A percentile compares a stretch with the other conserved stretches of the same genome.
Conservation (phyloP, 805 yeast genomes). For the Wickerhamomyces bovis region DNA sequence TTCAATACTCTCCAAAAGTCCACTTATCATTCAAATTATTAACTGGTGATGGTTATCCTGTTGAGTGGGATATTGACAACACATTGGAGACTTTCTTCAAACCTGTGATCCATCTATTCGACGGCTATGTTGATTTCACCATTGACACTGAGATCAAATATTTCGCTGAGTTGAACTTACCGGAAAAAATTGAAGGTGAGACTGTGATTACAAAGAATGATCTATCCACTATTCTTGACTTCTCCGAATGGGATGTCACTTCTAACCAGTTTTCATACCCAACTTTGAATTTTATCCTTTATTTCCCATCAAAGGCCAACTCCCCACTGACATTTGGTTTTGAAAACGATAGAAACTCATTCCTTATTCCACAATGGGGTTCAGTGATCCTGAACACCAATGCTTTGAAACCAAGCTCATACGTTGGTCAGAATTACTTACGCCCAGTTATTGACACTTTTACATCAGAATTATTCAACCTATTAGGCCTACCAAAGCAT, state of each 20-base stretch:
- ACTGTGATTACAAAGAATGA: constrained; percentile 38
- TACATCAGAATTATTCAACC: constrained; percentile 64
- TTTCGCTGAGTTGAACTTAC: constrained; percentile 34
- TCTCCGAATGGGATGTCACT: constrained; percentile 76
- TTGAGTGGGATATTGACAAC: constrained; percentile 67
- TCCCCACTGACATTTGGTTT: constrained; percentile 45
- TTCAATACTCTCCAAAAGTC: constrained; percentile 48
- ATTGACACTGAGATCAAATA: constrained; percentile 76
- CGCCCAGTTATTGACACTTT: constrained; percentile 59
- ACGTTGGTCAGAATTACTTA: constrained; percentile 40
- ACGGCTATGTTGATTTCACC: constrained; percentile 60
- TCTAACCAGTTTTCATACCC: constrained; percentile 54
- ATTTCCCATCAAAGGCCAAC: constrained; percentile 47
- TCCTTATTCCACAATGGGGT: constrained; percentile 86
- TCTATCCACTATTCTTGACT: constrained; percentile 72
- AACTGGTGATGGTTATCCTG: constrained; percentile 59
- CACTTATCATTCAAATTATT: constrained; percentile 74
- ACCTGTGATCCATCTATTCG: constrained; percentile 49
- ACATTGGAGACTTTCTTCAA: constrained; percentile 44
- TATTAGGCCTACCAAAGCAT: constrained; percentile 59
- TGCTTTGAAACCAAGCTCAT: constrained; percentile 23
- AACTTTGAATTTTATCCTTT: constrained; percentile 63
- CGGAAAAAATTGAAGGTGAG: constrained; percentile 19
- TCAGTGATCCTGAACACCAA: constrained; percentile 40
- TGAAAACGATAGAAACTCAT: constrained; percentile 28